A percentile compares a stretch with the other conserved stretches of the same genome.
Conservation (phyloP, 129 eudicot genomes). For the Oenanthe sinensis region DNA sequence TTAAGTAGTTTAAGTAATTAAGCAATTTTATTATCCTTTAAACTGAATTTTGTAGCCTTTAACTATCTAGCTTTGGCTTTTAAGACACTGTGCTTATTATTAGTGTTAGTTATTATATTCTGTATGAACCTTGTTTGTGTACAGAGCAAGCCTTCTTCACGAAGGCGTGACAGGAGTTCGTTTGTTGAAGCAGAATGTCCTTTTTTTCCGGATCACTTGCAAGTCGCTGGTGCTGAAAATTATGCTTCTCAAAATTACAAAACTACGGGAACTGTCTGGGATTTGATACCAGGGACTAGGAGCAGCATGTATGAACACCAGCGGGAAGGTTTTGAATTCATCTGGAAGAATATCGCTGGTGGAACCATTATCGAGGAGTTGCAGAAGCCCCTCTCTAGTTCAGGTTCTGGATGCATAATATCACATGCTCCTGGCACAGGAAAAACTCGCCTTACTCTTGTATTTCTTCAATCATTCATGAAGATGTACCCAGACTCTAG, state of each 20-base stretch:
- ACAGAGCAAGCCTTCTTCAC: constrained; percentile 9
- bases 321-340: constrained; percentile 60
- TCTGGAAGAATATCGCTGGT: constrained; percentile 56
- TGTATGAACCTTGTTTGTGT: not conserved
- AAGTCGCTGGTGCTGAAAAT: not conserved
- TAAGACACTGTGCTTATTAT: not conserved
- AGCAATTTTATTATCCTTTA: not conserved
- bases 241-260: not conserved
- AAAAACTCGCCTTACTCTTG: constrained; percentile 50
- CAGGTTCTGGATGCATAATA: constrained; percentile 64
- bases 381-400: constrained; percentile 5
- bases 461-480: constrained; percentile 17
- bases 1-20: not conserved
- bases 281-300: constrained; percentile 26
- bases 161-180: constrained; percentile 8
- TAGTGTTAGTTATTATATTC: not conserved
- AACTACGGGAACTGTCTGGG: constrained; percentile 41
- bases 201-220: constrained; percentile 1
- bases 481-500: constrained; percentile 25
- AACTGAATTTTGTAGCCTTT: not conserved
- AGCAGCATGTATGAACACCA: constrained; percentile 52
- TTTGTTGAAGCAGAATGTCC: not conserved
- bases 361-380: constrained; percentile 29
- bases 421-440: constrained; percentile 93
- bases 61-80: not conserved